Conservation (phyloP, 805 yeast species). For the Candida railenensis region DNA sequence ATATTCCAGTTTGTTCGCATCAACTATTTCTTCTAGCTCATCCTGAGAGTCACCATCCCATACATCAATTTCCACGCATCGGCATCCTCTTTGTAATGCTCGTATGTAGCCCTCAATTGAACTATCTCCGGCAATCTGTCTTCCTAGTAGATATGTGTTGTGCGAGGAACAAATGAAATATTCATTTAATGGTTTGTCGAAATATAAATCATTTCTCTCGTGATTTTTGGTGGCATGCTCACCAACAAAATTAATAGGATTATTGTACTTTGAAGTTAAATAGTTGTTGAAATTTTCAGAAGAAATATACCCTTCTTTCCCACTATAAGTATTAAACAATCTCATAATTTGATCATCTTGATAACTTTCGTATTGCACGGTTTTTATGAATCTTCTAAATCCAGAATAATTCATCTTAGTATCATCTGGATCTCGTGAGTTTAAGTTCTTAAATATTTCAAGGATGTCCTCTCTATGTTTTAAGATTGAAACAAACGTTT, state of each 20-base stretch:
- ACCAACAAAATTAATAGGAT: slow-evolving; percentile 16
- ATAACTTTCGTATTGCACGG: slow-evolving; percentile 48
- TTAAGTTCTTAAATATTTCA: slow-evolving; percentile 39
- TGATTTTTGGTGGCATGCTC: slow-evolving; percentile 4
- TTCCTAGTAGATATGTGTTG: slow-evolving; percentile 85
- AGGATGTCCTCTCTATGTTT: slow-evolving; percentile 65
- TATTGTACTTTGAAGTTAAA: slow-evolving; percentile 26
- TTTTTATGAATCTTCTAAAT: slow-evolving; percentile 40
- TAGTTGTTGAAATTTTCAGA: slow-evolving; percentile 33
- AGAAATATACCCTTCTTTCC: slow-evolving; percentile 20
- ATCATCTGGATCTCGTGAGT: slow-evolving; percentile 1
- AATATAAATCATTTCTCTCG: slow-evolving; percentile 18
- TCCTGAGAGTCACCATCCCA: slow-evolving; percentile 65
- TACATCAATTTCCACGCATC: slow-evolving; percentile 91
- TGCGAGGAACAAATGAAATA: slow-evolving; percentile 93
- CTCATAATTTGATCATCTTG: slow-evolving; percentile 25
- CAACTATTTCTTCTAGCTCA: not conserved
- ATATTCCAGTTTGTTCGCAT: not conserved
- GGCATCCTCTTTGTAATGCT: slow-evolving; percentile 86
- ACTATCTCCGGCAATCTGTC: slow-evolving; percentile 84
- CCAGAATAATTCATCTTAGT: slow-evolving; percentile 17
- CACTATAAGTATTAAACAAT: slow-evolving; percentile 25
- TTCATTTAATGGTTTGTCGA: slow-evolving; percentile 65
- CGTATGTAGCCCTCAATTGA: slow-evolving; percentile 88
- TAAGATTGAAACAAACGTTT: slow-evolving; percentile 65